Evolutionary conservation across 1,284 basidiomycete genomes (phyloP).

Genomic region (Athelia psychrophila): DNA sequence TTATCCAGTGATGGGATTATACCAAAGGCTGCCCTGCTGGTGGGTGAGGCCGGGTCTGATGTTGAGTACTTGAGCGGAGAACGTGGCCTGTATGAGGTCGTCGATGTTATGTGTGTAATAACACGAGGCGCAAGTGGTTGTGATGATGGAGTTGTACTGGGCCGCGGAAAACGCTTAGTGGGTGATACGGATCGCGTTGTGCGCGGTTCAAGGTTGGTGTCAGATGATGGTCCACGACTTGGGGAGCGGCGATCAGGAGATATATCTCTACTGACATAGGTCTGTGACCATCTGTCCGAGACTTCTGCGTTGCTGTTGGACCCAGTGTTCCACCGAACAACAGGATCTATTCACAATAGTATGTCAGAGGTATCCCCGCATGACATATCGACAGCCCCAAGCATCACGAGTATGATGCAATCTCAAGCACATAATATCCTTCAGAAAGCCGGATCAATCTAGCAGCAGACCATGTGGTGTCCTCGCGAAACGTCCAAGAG

Average conservation of each 20-base stretch:
- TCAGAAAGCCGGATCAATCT: conserved; percentile 1
- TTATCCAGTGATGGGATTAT: conserved; percentile 62
- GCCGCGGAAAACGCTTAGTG: conserved; percentile 48
- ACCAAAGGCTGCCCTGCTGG: conserved; percentile 37
- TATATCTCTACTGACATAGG: conserved; percentile 58
- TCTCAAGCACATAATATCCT: conserved; percentile 1
- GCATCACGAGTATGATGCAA: conserved; percentile 1
- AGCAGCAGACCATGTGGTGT: neutral
- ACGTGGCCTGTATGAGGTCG: conserved; percentile 45
- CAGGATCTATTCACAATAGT: conserved; percentile 46
- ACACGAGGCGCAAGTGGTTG: conserved; percentile 42
- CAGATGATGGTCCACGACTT: conserved; percentile 14
- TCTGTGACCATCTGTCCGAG: conserved; percentile 75
- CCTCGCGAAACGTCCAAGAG: conserved; percentile 2
- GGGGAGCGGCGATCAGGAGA: conserved; percentile 28
- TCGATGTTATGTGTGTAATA: conserved; percentile 55
- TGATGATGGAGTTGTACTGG: conserved; percentile 30
- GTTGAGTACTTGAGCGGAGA: conserved; percentile 54
- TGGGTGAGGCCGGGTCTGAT: conserved; percentile 31
- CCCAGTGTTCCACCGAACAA: conserved; percentile 56
- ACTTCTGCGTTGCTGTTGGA: conserved; percentile 34
- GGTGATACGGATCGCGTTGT: conserved; percentile 21
- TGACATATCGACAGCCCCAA: conserved; percentile 3
- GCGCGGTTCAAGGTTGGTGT: conserved; percentile 12
- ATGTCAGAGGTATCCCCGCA: neutral